phyloP scores from a whole-genome alignment of 2,329 filamentous ascomycete species.

The Microdochium paspali region DNA sequence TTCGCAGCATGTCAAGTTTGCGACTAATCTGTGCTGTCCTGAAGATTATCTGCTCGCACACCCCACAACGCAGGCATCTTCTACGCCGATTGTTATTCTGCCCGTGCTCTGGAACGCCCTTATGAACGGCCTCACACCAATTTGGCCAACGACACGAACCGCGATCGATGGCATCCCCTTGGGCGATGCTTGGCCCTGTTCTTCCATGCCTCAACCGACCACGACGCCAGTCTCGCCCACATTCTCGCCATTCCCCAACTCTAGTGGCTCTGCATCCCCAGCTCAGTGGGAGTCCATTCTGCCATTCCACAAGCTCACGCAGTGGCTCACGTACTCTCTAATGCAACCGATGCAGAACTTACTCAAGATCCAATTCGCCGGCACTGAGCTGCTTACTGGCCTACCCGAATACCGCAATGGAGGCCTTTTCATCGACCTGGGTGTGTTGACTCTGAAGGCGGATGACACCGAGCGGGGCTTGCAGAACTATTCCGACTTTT shows the following conservation, averaged over 20 bases:
- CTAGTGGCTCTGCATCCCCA: not conserved
- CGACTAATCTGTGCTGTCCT: conserved; percentile 4
- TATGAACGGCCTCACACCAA: conserved; percentile 75
- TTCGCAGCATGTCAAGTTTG: conserved; percentile 3
- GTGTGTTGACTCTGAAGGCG: conserved; percentile 39
- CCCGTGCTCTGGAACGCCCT: conserved; percentile 86
- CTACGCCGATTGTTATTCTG: conserved; percentile 76
- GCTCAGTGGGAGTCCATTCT: conserved; percentile 26
- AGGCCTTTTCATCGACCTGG: conserved; percentile 55
- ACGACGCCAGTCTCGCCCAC: conserved; percentile 4
- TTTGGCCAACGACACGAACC: conserved; percentile 84
- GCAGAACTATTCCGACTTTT: conserved; percentile 26
- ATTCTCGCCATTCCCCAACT: conserved; percentile 7
- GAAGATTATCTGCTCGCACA: conserved; percentile 88
- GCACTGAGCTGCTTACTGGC: conserved; percentile 50
- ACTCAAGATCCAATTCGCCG: conserved; percentile 40
- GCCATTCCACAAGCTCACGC: conserved; percentile 54
- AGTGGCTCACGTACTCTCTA: conserved; percentile 66
- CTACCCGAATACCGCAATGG: conserved; percentile 67
- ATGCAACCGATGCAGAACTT: conserved; percentile 54
- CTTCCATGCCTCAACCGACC: conserved; percentile 21
- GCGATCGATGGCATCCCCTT: conserved; percentile 79
- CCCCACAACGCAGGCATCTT: conserved; percentile 79
- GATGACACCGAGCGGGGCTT: conserved; percentile 32
- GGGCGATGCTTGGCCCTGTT: conserved; percentile 91